Evolutionary conservation across 495 filamentous ascomycete species (phyloP).

Genomic region (Thozetella sp.): DNA sequence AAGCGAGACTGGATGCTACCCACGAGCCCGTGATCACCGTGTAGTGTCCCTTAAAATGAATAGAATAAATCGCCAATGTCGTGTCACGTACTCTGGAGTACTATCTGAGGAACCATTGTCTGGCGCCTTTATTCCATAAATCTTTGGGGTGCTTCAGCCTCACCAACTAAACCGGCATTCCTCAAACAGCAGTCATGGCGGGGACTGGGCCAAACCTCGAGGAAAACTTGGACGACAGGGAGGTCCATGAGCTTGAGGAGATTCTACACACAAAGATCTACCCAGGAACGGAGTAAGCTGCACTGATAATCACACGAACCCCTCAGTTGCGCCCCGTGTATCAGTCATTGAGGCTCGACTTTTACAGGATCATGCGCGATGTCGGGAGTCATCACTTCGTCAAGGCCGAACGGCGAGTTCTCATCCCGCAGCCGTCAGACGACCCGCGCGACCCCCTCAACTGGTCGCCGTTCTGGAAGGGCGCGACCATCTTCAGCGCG

Average conservation of each 20-base stretch:
- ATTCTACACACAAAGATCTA: slow-evolving; percentile 54
- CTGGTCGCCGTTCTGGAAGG: slow-evolving; percentile 48
- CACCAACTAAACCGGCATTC: too few species aligned
- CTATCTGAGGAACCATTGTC: too few species aligned
- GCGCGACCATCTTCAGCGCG: slow-evolving; percentile 40
- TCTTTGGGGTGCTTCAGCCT: too few species aligned
- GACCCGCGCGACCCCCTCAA: slow-evolving; percentile 59
- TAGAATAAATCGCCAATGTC: too few species aligned
- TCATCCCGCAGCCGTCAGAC: slow-evolving; percentile 56
- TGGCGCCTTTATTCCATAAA: too few species aligned
- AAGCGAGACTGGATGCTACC: too few species aligned
- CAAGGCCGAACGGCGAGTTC: slow-evolving; percentile 36
- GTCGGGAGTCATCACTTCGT: slow-evolving; percentile 60
- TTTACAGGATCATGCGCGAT: slow-evolving; percentile 54
- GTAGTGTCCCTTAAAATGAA: too few species aligned
- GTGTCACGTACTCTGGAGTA: too few species aligned
- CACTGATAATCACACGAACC: not conserved
- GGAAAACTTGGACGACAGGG: slow-evolving; percentile 5
- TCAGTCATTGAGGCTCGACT: not conserved
- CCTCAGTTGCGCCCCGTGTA: not conserved
- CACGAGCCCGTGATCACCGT: too few species aligned
- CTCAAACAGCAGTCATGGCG: too few species aligned
- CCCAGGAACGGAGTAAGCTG: slow-evolving; percentile 53
- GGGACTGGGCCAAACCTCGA: too few species aligned
- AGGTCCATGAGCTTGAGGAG: slow-evolving; percentile 32